Evolutionary conservation across 228 moss, liverwort and hornwort species (phyloP).

Genomic region (Sphagnum magellanicum): DNA sequence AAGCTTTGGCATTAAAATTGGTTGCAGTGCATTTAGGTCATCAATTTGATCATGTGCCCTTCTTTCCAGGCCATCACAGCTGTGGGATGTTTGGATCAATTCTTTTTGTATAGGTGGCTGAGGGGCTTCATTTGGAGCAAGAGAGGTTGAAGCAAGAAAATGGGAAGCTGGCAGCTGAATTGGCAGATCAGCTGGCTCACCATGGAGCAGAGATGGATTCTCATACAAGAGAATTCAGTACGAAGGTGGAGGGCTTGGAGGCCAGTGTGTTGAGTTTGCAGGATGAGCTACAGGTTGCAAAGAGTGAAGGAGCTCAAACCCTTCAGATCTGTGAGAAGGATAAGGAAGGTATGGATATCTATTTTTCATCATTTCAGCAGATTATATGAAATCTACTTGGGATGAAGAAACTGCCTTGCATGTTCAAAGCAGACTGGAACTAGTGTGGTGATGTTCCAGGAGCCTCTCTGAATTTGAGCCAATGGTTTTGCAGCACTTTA

Average conservation of each 20-base stretch:
- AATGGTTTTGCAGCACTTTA: background rate
- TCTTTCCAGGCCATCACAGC: too few relatives aligned
- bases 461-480: background rate
- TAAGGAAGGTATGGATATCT: slow-evolving; percentile 4
- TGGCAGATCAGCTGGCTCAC: slow-evolving; percentile 11
- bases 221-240: slow-evolving; percentile 14
- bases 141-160: slow-evolving; percentile 31
- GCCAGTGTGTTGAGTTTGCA: slow-evolving; percentile 17
- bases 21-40: too few relatives aligned
- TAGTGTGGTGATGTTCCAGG: background rate
- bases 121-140: slow-evolving; percentile 19
- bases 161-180: slow-evolving; percentile 14
- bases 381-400: background rate
- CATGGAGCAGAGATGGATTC: background rate
- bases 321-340: slow-evolving; percentile 21
- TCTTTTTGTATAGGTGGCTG: slow-evolving; percentile 9
- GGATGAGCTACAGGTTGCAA: slow-evolving; percentile 17
- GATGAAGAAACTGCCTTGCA: background rate
- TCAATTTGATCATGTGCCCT: too few relatives aligned
- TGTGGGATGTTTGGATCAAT: too few relatives aligned
- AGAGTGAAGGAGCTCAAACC: slow-evolving; percentile 18
- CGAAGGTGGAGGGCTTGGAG: slow-evolving; percentile 11
- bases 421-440: too few relatives aligned
- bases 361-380: background rate
- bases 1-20: too few relatives aligned